Conservation (phyloP, 306 rosid genomes). For the Vachellia pachyceras region DNA sequence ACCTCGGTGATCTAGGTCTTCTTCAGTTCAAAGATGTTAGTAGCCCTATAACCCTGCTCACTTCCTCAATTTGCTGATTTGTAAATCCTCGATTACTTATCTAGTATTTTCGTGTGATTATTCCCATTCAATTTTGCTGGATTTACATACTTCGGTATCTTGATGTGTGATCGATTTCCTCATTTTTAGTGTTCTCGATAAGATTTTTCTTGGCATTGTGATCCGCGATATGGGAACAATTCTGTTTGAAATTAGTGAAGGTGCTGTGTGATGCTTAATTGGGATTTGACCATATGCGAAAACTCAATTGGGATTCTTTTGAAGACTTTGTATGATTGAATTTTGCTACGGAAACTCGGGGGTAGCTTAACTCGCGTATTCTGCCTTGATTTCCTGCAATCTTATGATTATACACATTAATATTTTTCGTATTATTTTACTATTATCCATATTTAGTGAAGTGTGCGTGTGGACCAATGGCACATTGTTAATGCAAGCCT, state of each 20-base stretch:
- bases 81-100: conserved; percentile 42
- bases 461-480: not conserved
- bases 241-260: conserved; percentile 7
- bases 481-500: not conserved
- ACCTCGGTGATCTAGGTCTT: conserved; percentile 95
- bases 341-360: not conserved
- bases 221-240: conserved; percentile 31
- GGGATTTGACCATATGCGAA: not conserved
- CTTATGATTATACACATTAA: not conserved
- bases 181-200: not conserved
- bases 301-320: not conserved
- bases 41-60: not conserved
- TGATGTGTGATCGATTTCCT: not conserved
- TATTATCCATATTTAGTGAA: conserved; percentile 9
- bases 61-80: not conserved
- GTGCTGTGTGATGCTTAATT: conserved; percentile 9
- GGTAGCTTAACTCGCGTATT: not conserved
- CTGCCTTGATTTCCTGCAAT: conserved; percentile 13
- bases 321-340: not conserved
- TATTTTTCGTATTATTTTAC: not conserved
- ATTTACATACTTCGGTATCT: conserved; percentile 28
- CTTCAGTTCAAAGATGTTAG: conserved; percentile 90
- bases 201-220: conserved; percentile 21
- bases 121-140: not conserved
- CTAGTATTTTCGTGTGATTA: not conserved